These are phyloP conservation scores for Coleophoma cylindrospora DNA, from an alignment of 2,329 filamentous ascomycete species.

Conservation along the genomic window DNA sequence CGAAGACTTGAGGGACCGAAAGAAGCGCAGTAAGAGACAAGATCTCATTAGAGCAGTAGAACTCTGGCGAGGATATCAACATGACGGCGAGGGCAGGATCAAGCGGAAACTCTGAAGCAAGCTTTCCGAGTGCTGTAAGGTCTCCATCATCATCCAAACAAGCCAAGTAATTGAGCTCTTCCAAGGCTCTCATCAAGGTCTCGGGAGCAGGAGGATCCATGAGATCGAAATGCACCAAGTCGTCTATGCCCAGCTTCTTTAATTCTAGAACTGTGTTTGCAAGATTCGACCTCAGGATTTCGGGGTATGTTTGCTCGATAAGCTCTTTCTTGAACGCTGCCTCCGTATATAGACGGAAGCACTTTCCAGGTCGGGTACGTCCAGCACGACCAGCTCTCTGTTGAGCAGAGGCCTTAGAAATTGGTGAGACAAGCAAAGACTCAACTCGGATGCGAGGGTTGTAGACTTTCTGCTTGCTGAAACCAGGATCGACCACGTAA, in stretches of 20 bases:
- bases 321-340: constrained; percentile 95
- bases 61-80: constrained; percentile 95
- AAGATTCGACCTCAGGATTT: constrained; percentile 91
- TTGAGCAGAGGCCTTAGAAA: constrained; percentile 95
- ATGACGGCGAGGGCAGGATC: constrained; percentile 94
- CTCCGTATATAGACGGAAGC: constrained; percentile 95
- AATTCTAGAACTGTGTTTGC: constrained; percentile 92
- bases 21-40: constrained; percentile 90
- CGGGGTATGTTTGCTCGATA: constrained; percentile 94
- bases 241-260: constrained; percentile 94
- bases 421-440: constrained; percentile 93
- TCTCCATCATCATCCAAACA: constrained; percentile 96
- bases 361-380: constrained; percentile 97
- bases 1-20: constrained; percentile 90
- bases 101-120: constrained; percentile 92
- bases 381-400: constrained; percentile 98
- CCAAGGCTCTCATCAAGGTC: constrained; percentile 94
- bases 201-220: constrained; percentile 98
- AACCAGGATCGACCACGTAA: constrained; percentile 97
- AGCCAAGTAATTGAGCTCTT: constrained; percentile 95
- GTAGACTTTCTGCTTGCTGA: constrained; percentile 99
- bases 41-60: constrained; percentile 98
- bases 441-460: constrained; percentile 96
- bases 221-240: constrained; percentile 95
- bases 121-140: constrained; percentile 75